These are phyloP conservation scores for Macrophomina pseudophaseolina DNA, from an alignment of 2,329 filamentous ascomycete species.

Conservation along the genomic window DNA sequence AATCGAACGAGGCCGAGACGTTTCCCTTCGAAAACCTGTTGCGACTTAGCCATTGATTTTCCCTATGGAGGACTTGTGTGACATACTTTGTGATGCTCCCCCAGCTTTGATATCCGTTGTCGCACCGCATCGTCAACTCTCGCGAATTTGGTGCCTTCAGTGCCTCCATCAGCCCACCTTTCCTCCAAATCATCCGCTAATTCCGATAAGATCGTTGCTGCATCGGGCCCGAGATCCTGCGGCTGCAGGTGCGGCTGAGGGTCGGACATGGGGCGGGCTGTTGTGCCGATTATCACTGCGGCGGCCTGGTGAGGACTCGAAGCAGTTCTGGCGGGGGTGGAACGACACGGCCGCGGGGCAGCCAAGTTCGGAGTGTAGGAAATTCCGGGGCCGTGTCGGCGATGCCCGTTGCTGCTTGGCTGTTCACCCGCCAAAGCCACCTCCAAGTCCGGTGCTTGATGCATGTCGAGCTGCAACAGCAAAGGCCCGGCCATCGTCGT, in stretches of 20 bases:
- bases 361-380: not conserved
- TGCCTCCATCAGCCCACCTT: not conserved
- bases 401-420: not conserved
- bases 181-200: not conserved
- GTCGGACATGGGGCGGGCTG: not conserved
- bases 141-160: not conserved
- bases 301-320: not conserved
- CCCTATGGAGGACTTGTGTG: not conserved
- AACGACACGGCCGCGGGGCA: not conserved
- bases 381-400: not conserved
- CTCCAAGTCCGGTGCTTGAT: not conserved
- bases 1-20: not conserved
- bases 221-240: not conserved
- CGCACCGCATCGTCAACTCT: not conserved
- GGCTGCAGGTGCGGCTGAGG: not conserved
- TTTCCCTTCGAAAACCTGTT: not conserved
- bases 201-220: not conserved
- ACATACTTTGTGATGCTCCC: not conserved
- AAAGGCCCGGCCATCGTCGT: not conserved
- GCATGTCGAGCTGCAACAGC: not conserved
- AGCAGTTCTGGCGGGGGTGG: not conserved
- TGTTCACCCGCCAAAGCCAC: not conserved
- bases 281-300: not conserved
- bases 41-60: not conserved
- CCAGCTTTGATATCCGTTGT: not conserved